phyloP scores from a whole-genome alignment of 345 rosid genomes.

The Syzygium jambos region DNA sequence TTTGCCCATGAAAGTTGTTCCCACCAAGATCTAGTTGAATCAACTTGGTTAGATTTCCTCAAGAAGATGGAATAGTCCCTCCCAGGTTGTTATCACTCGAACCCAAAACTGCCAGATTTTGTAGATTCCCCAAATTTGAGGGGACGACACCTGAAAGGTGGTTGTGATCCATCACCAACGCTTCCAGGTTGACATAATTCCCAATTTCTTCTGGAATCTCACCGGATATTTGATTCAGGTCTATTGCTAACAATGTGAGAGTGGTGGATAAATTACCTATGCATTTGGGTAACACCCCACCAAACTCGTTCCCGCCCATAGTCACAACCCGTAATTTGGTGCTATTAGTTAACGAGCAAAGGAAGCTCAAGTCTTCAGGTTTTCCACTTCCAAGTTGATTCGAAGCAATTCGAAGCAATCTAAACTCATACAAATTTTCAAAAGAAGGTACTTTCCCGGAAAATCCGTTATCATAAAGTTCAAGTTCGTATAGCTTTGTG shows the following conservation, averaged over 20 bases:
- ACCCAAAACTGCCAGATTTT: not conserved
- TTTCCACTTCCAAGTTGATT: not conserved
- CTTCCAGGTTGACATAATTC: not conserved
- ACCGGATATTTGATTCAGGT: not conserved
- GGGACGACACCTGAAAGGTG: not conserved
- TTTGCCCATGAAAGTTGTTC: not conserved
- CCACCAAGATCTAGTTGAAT: not conserved
- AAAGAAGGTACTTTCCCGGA: not conserved
- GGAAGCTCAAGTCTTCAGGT: not conserved
- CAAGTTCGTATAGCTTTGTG: fast-evolving
- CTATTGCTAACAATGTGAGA: fast-evolving
- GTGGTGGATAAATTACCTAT: not conserved
- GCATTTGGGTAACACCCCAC: not conserved
- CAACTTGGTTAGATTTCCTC: not conserved
- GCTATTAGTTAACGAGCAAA: not conserved
- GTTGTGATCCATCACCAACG: not conserved
- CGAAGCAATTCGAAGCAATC: fast-evolving
- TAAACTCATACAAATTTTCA: not conserved
- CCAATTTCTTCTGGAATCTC: not conserved
- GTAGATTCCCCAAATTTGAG: not conserved
- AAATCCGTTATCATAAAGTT: fast-evolving
- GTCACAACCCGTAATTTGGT: fast-evolving
- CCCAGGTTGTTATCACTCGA: not conserved
- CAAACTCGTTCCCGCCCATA: not conserved
- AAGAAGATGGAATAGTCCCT: not conserved